phyloP scores from a whole-genome alignment of 2,329 filamentous ascomycete genomes.

The Coniochaeta pulveracea region DNA sequence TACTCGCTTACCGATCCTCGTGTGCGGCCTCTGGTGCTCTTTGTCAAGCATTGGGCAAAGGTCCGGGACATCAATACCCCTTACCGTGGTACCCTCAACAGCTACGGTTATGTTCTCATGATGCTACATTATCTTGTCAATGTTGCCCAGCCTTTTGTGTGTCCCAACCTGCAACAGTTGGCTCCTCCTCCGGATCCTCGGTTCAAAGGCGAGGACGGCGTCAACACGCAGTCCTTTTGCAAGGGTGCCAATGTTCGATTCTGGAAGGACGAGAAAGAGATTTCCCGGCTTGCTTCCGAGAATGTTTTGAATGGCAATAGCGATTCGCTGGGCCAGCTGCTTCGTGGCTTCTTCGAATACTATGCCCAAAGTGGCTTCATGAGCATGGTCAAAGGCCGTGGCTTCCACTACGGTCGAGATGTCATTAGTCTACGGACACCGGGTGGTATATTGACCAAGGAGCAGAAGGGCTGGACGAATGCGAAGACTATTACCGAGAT shows the following conservation, averaged over 20 bases:
- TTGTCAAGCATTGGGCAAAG: constrained; percentile 88
- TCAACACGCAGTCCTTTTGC: constrained; percentile 29
- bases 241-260: constrained; percentile 65
- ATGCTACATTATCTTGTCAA: constrained; percentile 85
- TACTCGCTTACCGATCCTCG: constrained; percentile 72
- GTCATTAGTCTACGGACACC: constrained; percentile 66
- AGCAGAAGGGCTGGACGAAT: constrained; percentile 76
- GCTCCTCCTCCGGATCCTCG: constrained; percentile 29
- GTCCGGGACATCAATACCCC: constrained; percentile 74
- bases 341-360: constrained; percentile 83
- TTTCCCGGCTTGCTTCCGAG: constrained; percentile 44
- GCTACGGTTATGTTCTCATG: constrained; percentile 89
- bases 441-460: constrained; percentile 61
- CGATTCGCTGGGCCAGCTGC: constrained; percentile 57
- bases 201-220: too few species aligned
- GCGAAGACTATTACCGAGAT: constrained; percentile 58
- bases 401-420: constrained; percentile 72
- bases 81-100: constrained; percentile 76
- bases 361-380: constrained; percentile 54
- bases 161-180: constrained; percentile 67
- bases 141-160: constrained; percentile 66
- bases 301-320: constrained; percentile 55
- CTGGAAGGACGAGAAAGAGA: constrained; percentile 64
- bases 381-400: constrained; percentile 35
- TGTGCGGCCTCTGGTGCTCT: constrained; percentile 68